These are phyloP conservation scores for Sporisorium exsertum DNA, from an alignment of 1,284 basidiomycete genomes.

Conservation along the genomic window DNA sequence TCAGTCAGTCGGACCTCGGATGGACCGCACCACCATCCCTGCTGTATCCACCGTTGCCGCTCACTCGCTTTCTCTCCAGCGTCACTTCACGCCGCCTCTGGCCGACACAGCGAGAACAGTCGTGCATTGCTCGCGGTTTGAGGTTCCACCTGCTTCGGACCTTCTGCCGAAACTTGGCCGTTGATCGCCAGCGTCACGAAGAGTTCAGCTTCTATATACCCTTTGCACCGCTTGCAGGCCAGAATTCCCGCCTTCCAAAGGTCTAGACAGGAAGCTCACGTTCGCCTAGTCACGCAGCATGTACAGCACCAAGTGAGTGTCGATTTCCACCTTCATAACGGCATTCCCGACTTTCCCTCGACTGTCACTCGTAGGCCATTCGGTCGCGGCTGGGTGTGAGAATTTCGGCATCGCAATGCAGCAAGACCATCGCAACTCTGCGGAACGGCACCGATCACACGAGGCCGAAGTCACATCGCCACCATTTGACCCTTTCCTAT, in stretches of 20 bases:
- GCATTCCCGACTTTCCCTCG: background rate
- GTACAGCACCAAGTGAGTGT: background rate
- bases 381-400: background rate
- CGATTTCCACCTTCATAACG: background rate
- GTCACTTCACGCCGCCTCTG: background rate
- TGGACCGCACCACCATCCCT: background rate
- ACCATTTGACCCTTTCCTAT: constrained; percentile 23
- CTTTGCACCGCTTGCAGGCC: no score
- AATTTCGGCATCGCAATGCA: constrained; percentile 4
- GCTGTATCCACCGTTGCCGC: background rate
- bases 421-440: constrained; percentile 18
- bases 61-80: background rate
- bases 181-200: background rate
- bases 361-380: background rate
- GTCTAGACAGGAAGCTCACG: no score
- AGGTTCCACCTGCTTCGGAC: no score
- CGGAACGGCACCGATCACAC: constrained; percentile 15
- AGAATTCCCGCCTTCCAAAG: background rate
- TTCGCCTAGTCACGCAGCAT: background rate
- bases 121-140: background rate
- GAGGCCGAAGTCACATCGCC: constrained; percentile 20
- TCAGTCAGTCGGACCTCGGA: background rate
- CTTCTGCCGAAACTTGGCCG: background rate
- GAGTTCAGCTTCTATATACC: no score
- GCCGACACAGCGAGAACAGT: background rate